Evolutionary conservation across 208 protist species (phyloP).

Genomic region (Leptomonas seymouri): DNA sequence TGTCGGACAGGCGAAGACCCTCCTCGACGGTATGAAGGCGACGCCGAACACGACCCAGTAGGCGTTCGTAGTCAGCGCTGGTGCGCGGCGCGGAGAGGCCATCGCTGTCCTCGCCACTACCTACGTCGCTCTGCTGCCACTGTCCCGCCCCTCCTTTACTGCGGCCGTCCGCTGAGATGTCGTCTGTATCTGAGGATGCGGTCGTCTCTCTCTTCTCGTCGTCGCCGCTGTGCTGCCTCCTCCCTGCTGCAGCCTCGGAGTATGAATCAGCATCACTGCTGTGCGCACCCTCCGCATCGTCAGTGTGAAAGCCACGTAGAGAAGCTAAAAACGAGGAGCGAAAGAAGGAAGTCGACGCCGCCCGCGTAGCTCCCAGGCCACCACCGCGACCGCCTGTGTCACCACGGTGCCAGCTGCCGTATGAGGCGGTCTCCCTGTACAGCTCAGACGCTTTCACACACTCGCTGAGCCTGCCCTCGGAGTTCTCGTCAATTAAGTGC

Average conservation of each 20-base stretch:
- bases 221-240: too few relatives aligned
- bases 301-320: too few relatives aligned
- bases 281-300: too few relatives aligned
- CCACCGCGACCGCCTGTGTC: neutral
- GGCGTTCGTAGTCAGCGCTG: constrained; percentile 19
- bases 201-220: too few relatives aligned
- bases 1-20: constrained; percentile 23
- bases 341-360: too few relatives aligned
- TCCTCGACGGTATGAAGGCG: constrained; percentile 24
- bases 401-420: constrained; percentile 50
- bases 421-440: constrained; percentile 45
- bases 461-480: constrained; percentile 21
- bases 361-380: too few relatives aligned
- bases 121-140: neutral
- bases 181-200: too few relatives aligned
- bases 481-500: constrained; percentile 22
- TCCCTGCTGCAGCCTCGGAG: too few relatives aligned
- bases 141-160: neutral
- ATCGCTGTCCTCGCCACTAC: neutral
- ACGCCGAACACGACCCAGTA: constrained; percentile 11
- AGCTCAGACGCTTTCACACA: constrained; percentile 42
- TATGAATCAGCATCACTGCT: too few relatives aligned
- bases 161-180: neutral
- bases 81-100: constrained; percentile 9
- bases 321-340: too few relatives aligned